phyloP scores from a whole-genome alignment of 1,284 basidiomycete genomes.

The Ceratobasidium sp. region DNA sequence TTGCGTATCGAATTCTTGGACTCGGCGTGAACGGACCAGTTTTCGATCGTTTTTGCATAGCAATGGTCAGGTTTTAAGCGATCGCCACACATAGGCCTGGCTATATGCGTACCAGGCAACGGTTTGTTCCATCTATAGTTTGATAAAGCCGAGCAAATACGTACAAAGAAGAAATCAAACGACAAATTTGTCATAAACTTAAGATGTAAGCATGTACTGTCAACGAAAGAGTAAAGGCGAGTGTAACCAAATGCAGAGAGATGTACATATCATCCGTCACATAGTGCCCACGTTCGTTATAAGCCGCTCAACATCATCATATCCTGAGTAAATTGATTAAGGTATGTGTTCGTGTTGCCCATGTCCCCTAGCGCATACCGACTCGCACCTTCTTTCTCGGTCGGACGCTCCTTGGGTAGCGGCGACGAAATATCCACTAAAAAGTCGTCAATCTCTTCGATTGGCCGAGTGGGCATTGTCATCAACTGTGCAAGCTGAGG shows the following conservation, averaged over 20 bases:
- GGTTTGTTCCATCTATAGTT: background rate
- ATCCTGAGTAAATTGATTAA: constrained; percentile 41
- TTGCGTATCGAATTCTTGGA: too few relatives aligned
- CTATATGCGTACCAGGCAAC: background rate
- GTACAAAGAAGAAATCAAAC: constrained; percentile 20
- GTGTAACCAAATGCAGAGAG: background rate
- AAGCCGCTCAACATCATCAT: constrained; percentile 42
- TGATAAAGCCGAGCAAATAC: constrained; percentile 22
- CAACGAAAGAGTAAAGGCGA: background rate
- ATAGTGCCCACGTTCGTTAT: constrained; percentile 15
- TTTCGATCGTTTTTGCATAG: too few relatives aligned
- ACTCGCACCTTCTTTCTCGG: constrained; percentile 15
- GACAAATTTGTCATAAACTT: constrained; percentile 13
- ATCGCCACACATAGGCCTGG: too few relatives aligned
- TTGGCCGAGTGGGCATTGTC: constrained; percentile 20
- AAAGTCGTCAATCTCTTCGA: constrained; percentile 29
- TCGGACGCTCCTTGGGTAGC: constrained; percentile 33
- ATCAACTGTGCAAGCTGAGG: constrained; percentile 37
- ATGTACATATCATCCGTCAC: background rate
- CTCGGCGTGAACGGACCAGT: too few relatives aligned
- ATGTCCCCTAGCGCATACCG: constrained; percentile 13
- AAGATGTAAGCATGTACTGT: constrained; percentile 1
- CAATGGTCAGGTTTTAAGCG: too few relatives aligned
- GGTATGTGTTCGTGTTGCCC: constrained; percentile 24
- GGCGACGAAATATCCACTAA: constrained; percentile 33